phyloP scores from a whole-genome alignment of 169 alveolate species.

The Neospora caninum region DNA sequence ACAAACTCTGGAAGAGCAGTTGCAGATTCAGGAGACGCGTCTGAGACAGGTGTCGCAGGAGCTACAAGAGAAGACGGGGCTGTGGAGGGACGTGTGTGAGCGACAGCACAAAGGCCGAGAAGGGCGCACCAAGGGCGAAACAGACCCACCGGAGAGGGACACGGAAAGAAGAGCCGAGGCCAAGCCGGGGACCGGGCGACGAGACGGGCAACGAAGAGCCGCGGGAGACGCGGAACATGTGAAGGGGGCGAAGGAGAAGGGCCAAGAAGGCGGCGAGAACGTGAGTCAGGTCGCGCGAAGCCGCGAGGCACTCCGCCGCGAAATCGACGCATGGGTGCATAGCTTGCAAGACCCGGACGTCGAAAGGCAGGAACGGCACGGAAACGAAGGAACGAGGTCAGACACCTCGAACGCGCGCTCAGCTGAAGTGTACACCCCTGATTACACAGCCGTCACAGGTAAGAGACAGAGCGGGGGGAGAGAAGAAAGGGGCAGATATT shows the following conservation, averaged over 20 bases:
- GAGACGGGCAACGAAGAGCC: background rate
- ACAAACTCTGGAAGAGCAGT: background rate
- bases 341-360: background rate
- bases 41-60: background rate
- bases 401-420: background rate
- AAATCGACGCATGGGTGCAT: background rate
- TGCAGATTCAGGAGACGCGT: background rate
- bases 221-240: background rate
- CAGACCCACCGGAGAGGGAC: background rate
- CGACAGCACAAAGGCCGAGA: background rate
- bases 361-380: background rate
- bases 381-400: background rate
- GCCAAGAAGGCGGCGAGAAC: background rate
- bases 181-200: background rate
- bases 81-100: background rate
- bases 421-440: background rate
- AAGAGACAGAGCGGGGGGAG: background rate
- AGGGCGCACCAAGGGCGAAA: background rate
- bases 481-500: too few species aligned
- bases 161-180: background rate
- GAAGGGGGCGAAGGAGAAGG: background rate
- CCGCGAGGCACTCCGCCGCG: background rate
- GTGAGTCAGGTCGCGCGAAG: background rate
- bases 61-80: background rate
- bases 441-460: constrained; percentile 2